Conservation (phyloP, 2,329 filamentous ascomycete species). For the Cladobotryum protrusum region DNA sequence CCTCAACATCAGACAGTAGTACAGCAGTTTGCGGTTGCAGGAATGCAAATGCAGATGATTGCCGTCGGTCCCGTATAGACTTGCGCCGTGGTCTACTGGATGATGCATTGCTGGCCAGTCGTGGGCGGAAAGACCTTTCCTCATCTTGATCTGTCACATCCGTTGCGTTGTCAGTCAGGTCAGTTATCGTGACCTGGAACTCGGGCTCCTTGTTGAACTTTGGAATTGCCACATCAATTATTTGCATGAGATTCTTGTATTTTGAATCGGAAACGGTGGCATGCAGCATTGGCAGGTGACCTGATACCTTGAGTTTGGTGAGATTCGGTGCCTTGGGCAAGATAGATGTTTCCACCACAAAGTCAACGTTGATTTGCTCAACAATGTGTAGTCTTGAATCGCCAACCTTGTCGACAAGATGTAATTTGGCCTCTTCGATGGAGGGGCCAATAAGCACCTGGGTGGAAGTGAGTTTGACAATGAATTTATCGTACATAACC, state of each 20-base stretch:
- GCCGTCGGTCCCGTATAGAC: conserved; percentile 43
- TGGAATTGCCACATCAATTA: conserved; percentile 92
- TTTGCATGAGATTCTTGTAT: conserved; percentile 93
- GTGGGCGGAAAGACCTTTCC: conserved; percentile 31
- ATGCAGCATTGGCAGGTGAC: conserved; percentile 85
- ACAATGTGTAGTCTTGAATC: conserved; percentile 78
- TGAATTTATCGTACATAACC: conserved; percentile 96
- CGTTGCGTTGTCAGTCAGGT: conserved; percentile 13
- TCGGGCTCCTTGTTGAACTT: conserved; percentile 53
- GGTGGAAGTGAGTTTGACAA: conserved; percentile 86
- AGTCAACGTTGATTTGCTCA: conserved; percentile 95
- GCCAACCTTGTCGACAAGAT: conserved; percentile 63
- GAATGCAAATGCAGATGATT: conserved; percentile 70
- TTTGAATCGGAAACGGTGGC: conserved; percentile 89
- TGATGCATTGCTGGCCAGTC: conserved; percentile 39
- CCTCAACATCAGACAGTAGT: conserved; percentile 64
- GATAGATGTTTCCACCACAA: conserved; percentile 92
- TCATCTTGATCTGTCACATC: background rate
- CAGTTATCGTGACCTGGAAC: conserved; percentile 19
- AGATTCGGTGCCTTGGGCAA: conserved; percentile 92
- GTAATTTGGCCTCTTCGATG: conserved; percentile 80
- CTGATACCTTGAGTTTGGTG: conserved; percentile 85
- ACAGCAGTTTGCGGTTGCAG: conserved; percentile 67
- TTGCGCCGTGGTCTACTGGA: conserved; percentile 39
- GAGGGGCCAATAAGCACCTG: conserved; percentile 94